Evolutionary conservation across 768 basidiomycete genomes (phyloP).

Genomic region (Trametes sanguinea): DNA sequence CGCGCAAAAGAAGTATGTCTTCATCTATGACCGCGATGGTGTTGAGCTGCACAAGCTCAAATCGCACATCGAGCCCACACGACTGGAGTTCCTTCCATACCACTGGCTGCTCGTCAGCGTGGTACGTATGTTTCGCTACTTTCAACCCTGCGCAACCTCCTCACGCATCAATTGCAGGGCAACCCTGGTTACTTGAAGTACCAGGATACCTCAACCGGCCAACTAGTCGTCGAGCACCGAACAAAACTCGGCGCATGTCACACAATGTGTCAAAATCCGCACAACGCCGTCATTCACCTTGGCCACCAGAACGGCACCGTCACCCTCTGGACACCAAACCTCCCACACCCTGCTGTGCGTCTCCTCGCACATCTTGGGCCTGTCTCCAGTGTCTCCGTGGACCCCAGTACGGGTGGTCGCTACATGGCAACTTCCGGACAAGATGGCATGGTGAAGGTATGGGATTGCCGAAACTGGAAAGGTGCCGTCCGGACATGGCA

Average conservation of each 20-base stretch:
- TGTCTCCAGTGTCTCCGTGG: slow-evolving; percentile 76
- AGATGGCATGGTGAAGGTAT: slow-evolving; percentile 90
- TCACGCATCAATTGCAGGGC: slow-evolving; percentile 46
- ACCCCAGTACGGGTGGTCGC: slow-evolving; percentile 81
- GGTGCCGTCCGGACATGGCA: slow-evolving; percentile 80
- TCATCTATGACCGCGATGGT: slow-evolving; percentile 93
- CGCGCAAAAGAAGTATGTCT: slow-evolving; percentile 94
- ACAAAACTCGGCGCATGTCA: slow-evolving; percentile 86
- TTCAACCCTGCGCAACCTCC: background rate
- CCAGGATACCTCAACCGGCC: slow-evolving; percentile 94
- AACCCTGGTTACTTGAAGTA: slow-evolving; percentile 93
- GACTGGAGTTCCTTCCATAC: slow-evolving; percentile 90
- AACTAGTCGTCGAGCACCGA: slow-evolving; percentile 81
- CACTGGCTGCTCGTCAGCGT: slow-evolving; percentile 91
- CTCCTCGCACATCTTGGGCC: slow-evolving; percentile 91
- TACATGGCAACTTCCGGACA: slow-evolving; percentile 91
- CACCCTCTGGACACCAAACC: slow-evolving; percentile 96
- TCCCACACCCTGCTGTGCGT: slow-evolving; percentile 88
- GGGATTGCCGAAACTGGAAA: slow-evolving; percentile 98
- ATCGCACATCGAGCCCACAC: slow-evolving; percentile 84
- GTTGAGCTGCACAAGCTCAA: slow-evolving; percentile 88
- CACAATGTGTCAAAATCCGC: slow-evolving; percentile 87
- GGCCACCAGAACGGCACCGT: slow-evolving; percentile 95
- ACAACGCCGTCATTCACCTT: slow-evolving; percentile 92
- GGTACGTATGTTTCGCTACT: slow-evolving; percentile 46